A percentile compares a stretch with the other conserved stretches of the same genome.
Evolutionary conservation across 352 stramenopile species (phyloP).

Genomic region (Phytophthora constricta): DNA sequence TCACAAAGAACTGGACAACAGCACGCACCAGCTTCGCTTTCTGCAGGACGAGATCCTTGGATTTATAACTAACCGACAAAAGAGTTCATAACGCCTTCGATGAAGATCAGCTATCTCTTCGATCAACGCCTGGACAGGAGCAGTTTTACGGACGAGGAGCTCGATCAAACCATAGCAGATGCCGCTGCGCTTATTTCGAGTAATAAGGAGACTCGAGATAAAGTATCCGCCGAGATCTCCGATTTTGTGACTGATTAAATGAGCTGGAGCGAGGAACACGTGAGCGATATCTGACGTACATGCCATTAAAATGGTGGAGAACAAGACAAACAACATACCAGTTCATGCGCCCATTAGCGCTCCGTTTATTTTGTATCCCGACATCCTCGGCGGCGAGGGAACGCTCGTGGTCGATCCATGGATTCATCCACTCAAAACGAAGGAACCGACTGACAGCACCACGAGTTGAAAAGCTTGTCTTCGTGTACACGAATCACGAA

Average conservation of each 20-base stretch:
- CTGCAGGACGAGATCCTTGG: background rate
- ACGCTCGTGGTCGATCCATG: constrained; percentile 20
- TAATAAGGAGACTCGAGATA: background rate
- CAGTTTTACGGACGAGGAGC: background rate
- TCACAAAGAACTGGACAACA: background rate
- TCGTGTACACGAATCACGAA: constrained; percentile 16
- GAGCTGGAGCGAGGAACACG: background rate
- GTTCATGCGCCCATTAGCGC: background rate
- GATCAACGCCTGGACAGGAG: constrained; percentile 10
- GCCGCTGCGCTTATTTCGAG: constrained; percentile 1
- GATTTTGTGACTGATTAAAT: constrained; percentile 8
- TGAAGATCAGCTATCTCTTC: constrained; percentile 6
- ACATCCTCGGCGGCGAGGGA: constrained; percentile 28
- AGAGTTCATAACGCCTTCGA: constrained; percentile 6
- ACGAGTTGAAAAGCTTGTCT: constrained; percentile 23
- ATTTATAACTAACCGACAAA: background rate
- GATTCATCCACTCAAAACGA: constrained; percentile 22
- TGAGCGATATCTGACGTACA: background rate
- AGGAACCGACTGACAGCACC: constrained; percentile 10
- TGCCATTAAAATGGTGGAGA: constrained; percentile 20
- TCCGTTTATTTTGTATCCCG: constrained; percentile 13
- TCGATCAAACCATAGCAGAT: constrained; percentile 1
- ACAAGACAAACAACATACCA: background rate
- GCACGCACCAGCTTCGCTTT: background rate
- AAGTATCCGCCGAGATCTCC: constrained; percentile 7